Percentiles rank a stretch among this genome's conserved stretches.
Evolutionary conservation across 495 filamentous ascomycete genomes (phyloP).

Genomic region (Cladorrhinum samala): DNA sequence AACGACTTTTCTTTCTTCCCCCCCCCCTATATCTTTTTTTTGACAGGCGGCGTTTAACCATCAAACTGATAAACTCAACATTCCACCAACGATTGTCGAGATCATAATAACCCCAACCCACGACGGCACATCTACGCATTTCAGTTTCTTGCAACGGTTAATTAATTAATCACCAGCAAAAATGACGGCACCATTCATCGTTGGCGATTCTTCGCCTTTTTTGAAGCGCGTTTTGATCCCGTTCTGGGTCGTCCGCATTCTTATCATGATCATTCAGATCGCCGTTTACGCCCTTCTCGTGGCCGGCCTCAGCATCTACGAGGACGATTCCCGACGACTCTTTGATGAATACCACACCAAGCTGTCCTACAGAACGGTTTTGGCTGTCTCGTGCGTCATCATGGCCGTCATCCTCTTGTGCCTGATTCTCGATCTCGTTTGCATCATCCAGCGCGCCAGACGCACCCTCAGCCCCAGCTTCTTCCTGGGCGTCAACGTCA

Average conservation of each 20-base stretch:
- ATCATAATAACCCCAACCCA: not conserved
- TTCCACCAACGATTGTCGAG: too few relatives aligned
- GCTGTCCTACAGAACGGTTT: conserved; percentile 1
- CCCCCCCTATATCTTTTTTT: too few relatives aligned
- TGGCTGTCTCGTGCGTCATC: conserved; percentile 17
- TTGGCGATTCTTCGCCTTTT: conserved; percentile 31
- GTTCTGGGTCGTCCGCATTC: conserved; percentile 82
- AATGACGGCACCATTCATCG: conserved; percentile 18
- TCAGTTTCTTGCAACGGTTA: too few relatives aligned
- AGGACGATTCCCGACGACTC: conserved; percentile 8
- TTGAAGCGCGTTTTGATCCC: conserved; percentile 62
- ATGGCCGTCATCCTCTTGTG: conserved; percentile 19
- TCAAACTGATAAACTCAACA: too few relatives aligned
- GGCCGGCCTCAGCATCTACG: conserved; percentile 11
- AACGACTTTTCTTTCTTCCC: too few relatives aligned
- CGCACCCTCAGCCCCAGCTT: conserved; percentile 25
- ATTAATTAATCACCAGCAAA: not conserved
- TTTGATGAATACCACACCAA: conserved; percentile 14
- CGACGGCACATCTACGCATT: too few relatives aligned
- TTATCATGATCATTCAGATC: conserved; percentile 24
- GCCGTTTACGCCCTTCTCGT: conserved; percentile 19
- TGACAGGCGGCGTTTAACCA: too few relatives aligned
- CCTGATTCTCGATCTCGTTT: conserved; percentile 26
- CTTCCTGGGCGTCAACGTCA: conserved; percentile 25
- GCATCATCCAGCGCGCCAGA: conserved; percentile 27